A percentile compares a stretch with the other conserved stretches of the same genome.
Conservation (phyloP, 2,329 filamentous ascomycete genomes). For the Epichloe glyceriae region DNA sequence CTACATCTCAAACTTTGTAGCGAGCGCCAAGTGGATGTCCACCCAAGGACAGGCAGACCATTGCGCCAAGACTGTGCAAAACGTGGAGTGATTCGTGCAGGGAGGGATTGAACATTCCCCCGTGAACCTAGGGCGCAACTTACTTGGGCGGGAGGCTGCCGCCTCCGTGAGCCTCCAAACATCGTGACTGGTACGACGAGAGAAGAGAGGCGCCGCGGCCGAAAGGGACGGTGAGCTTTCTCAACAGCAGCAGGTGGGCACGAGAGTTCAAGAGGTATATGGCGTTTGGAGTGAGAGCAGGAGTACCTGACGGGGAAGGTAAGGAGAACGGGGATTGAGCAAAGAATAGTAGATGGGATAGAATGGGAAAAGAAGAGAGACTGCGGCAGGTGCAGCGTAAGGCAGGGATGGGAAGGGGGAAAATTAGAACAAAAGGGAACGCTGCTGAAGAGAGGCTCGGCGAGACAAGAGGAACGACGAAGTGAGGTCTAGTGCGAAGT, state of each 20-base stretch:
- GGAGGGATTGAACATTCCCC: too few relatives aligned
- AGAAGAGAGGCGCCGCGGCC: neutral
- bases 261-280: conserved; percentile 4
- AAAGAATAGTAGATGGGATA: neutral
- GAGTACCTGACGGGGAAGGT: neutral
- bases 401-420: neutral
- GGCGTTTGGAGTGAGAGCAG: neutral
- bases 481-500: conserved; percentile 1
- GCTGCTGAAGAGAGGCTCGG: conserved; percentile 9
- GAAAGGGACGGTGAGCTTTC: conserved; percentile 4
- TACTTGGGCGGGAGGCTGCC: conserved; percentile 36
- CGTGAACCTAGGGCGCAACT: conserved; percentile 12
- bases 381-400: neutral
- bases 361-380: neutral
- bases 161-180: conserved; percentile 39
- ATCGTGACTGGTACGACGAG: conserved; percentile 17
- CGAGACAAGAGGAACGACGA: conserved; percentile 1
- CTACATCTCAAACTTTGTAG: neutral
- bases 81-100: neutral
- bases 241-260: conserved; percentile 9
- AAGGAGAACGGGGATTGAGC: neutral
- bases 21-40: neutral
- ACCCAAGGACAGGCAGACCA: neutral
- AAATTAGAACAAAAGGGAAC: conserved; percentile 2
- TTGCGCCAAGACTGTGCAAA: neutral